Percentiles rank a stretch among this genome's conserved stretches.
phyloP scores from a whole-genome alignment of 768 basidiomycete species.

The Lanmaoa rubissima region DNA sequence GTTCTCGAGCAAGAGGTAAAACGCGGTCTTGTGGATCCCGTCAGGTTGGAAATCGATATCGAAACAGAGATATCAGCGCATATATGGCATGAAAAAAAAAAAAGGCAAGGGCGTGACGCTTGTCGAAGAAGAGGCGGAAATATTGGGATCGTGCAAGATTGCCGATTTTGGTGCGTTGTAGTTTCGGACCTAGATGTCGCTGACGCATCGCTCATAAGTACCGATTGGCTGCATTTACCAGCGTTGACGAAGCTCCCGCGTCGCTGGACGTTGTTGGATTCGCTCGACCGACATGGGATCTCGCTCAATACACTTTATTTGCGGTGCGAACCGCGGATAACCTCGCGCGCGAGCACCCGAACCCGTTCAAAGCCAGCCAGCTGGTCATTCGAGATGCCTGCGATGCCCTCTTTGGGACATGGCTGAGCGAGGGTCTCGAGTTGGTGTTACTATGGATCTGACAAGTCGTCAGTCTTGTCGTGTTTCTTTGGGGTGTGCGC shows the following conservation, averaged over 20 bases:
- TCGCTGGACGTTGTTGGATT: slow-evolving; percentile 80
- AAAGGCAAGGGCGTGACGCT: slow-evolving; percentile 46
- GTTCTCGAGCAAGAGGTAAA: slow-evolving; percentile 44
- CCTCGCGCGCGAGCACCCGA: slow-evolving; percentile 22
- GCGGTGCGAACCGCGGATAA: slow-evolving; percentile 45
- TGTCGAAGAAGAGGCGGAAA: no score
- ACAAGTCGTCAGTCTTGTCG: no score
- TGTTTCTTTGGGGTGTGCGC: no score
- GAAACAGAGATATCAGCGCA: slow-evolving; percentile 25
- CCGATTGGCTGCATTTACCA: slow-evolving; percentile 46
- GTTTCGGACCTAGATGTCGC: not conserved
- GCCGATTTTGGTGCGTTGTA: no score
- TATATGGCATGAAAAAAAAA: slow-evolving; percentile 23
- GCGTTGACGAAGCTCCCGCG: slow-evolving; percentile 70
- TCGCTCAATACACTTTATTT: no score
- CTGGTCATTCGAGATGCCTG: slow-evolving; percentile 64
- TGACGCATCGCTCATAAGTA: not conserved
- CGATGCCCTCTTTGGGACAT: slow-evolving; percentile 78
- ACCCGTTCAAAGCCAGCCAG: slow-evolving; percentile 45
- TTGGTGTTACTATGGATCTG: slow-evolving; percentile 5
- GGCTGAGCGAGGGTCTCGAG: slow-evolving; percentile 60
- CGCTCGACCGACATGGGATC: slow-evolving; percentile 93
- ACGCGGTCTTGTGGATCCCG: slow-evolving; percentile 36
- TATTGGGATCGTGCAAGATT: no score
- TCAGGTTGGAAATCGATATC: slow-evolving; percentile 44